Evolutionary conservation across 2,329 filamentous ascomycete species (phyloP).

Genomic region (Mariannaea elegans): DNA sequence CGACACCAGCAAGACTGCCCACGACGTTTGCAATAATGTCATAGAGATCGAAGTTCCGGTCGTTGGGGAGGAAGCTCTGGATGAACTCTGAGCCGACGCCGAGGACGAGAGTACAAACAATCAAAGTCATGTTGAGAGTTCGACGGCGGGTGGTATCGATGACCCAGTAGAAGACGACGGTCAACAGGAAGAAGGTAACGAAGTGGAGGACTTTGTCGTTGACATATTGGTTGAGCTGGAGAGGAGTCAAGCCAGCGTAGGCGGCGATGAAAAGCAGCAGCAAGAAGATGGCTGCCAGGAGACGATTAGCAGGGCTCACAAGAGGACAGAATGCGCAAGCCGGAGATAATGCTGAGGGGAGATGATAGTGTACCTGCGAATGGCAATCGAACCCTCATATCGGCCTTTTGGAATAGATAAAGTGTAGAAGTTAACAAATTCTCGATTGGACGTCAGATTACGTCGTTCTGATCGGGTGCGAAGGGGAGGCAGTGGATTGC

Average conservation of each 20-base stretch:
- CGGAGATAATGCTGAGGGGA: neutral
- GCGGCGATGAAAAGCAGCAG: slow-evolving; percentile 77
- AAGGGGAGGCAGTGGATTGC: slow-evolving; percentile 4
- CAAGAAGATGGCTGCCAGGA: slow-evolving; percentile 69
- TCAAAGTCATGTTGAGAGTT: slow-evolving; percentile 81
- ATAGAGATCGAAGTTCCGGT: slow-evolving; percentile 76
- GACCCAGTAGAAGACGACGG: slow-evolving; percentile 94
- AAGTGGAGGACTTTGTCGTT: slow-evolving; percentile 93
- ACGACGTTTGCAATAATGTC: slow-evolving; percentile 90
- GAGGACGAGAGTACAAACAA: slow-evolving; percentile 77
- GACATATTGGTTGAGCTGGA: slow-evolving; percentile 65
- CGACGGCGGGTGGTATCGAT: slow-evolving; percentile 89
- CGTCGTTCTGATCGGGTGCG: slow-evolving; percentile 1
- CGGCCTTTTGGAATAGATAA: slow-evolving; percentile 11
- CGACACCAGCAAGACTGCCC: slow-evolving; percentile 77
- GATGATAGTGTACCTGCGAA: slow-evolving; percentile 74
- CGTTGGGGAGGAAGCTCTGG: slow-evolving; percentile 79
- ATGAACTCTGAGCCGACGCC: slow-evolving; percentile 80
- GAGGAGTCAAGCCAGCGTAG: slow-evolving; percentile 79
- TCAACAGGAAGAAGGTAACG: slow-evolving; percentile 89
- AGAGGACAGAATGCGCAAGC: neutral
- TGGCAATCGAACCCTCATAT: slow-evolving; percentile 86
- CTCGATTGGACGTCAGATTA: neutral
- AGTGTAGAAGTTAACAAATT: neutral
- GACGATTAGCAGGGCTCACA: slow-evolving; percentile 1